Conservation (phyloP, 805 yeast genomes). For the Myxozyma kluyveri region DNA sequence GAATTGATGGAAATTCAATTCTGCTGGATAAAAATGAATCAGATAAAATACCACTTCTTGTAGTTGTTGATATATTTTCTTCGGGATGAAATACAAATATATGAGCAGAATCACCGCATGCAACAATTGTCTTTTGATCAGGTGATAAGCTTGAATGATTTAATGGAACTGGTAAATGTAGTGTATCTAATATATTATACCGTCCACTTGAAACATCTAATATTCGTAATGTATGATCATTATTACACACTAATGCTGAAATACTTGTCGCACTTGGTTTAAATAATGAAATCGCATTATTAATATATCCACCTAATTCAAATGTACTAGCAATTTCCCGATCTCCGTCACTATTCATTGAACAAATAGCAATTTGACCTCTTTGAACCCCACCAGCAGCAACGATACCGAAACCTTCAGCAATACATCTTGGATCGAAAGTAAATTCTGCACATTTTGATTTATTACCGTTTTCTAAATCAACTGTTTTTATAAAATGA, state of each 20-base stretch:
- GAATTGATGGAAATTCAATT: neutral
- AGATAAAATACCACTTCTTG: neutral
- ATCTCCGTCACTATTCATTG: neutral
- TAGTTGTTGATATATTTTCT: neutral
- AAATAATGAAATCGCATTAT: constrained; percentile 60
- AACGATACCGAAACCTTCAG: constrained; percentile 51
- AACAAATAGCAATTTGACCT: constrained; percentile 58
- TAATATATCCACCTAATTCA: constrained; percentile 75
- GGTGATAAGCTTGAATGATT: constrained; percentile 73
- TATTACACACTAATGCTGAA: constrained; percentile 72
- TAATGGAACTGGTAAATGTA: constrained; percentile 61
- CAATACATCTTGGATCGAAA: constrained; percentile 69
- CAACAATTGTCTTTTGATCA: constrained; percentile 55
- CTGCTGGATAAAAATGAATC: neutral
- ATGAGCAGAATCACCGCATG: constrained; percentile 75
- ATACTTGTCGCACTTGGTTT: constrained; percentile 36
- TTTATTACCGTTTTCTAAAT: constrained; percentile 42
- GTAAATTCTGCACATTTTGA: constrained; percentile 50
- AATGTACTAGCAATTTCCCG: constrained; percentile 41
- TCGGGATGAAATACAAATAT: constrained; percentile 52
- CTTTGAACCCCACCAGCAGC: constrained; percentile 59
- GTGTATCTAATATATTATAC: constrained; percentile 44
- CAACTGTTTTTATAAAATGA: constrained; percentile 49
- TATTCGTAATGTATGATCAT: constrained; percentile 69
- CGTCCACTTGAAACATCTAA: constrained; percentile 56